Evolutionary conservation across 768 basidiomycete genomes (phyloP), one percentile per base, ranked within the genome.

Genomic region (Podaxis sp.): DNA sequence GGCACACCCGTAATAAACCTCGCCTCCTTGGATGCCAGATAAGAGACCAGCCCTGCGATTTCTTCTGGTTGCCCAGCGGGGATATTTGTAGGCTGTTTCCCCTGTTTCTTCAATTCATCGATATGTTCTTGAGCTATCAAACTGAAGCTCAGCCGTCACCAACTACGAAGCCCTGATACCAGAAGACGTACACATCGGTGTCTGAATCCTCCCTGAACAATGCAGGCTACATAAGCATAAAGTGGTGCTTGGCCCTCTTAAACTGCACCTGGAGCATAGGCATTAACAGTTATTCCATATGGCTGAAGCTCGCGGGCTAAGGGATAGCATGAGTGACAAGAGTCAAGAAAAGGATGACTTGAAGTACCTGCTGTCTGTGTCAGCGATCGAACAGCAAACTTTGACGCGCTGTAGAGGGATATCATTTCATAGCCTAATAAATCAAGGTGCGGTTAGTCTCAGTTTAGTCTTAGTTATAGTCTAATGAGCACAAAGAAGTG

Each of bases 251-350:
- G 41, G 41, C 6, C n/a, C 41, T 20, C 15, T 4, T 26, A 20
- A 53, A 30, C 12, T 30, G 36, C 40, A 63, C 78, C 76, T n/a
- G 77, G 76, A 17, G 76, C 75, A 58, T 80, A 79, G 2, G 77
- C 74, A 37, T 82, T 82, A 17, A 79, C 79, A 1, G 76, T 80
- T 30, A 81, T 82, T 4, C 69, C 69, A 59, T 80, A 64, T 20
- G 62, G 63, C 7, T 73, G 77, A 3, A 79, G 68, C 63, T 81
- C 78, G 22, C 67, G 40, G 0, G 80, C 78, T 80, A 55, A 24
- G 10, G 28, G 17, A 22, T 33, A 8, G 6, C 24, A 5, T 15
- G 5, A 37, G 24, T 49, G 17, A n/a, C 11, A 24, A 24, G 12
- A 1, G 30, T n/a, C 2, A 38, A 8, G 17, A 10, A 15, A 13